A percentile compares a stretch with the other conserved stretches of the same genome.
These are phyloP conservation scores for Scedosporium boydii DNA, from an alignment of 2,329 filamentous ascomycete species.

Conservation along the genomic window DNA sequence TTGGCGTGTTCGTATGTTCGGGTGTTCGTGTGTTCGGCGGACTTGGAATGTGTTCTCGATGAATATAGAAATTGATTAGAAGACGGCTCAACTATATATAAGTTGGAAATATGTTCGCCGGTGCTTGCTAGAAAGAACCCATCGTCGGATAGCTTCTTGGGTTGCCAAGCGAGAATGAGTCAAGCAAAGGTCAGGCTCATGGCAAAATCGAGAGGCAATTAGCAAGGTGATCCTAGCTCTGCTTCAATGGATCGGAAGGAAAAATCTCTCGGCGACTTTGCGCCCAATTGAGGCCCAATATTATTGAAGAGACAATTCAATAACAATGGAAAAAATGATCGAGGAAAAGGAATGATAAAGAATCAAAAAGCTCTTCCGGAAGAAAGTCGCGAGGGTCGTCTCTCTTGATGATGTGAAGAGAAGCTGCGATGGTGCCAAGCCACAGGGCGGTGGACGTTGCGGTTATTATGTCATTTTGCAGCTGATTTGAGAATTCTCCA, in stretches of 20 bases:
- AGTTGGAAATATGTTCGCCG: not conserved
- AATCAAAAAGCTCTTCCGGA: not conserved
- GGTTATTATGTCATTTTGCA: constrained; percentile 7
- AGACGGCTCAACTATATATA: not conserved
- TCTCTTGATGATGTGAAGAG: not conserved
- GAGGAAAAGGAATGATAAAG: not conserved
- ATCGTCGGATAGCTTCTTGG: not conserved
- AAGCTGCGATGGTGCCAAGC: not conserved
- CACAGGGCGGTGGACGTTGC: not conserved
- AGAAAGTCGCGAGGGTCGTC: not conserved
- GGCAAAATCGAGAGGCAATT: not conserved
- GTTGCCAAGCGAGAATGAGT: not conserved
- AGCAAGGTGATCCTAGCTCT: not conserved
- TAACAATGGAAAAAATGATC: not conserved
- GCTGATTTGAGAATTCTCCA: constrained; percentile 1
- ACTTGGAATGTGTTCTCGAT: not conserved
- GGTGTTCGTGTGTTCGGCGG: not conserved
- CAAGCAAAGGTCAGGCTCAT: not conserved
- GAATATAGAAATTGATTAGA: not conserved
- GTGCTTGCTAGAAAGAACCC: not conserved
- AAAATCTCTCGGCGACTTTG: not conserved
- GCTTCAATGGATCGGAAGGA: not conserved
- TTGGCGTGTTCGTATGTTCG: not conserved
- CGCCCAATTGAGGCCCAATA: not conserved
- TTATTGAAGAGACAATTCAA: not conserved